Evolutionary conservation across 352 stramenopile species (phyloP).

Genomic region (Phytophthora rubi): DNA sequence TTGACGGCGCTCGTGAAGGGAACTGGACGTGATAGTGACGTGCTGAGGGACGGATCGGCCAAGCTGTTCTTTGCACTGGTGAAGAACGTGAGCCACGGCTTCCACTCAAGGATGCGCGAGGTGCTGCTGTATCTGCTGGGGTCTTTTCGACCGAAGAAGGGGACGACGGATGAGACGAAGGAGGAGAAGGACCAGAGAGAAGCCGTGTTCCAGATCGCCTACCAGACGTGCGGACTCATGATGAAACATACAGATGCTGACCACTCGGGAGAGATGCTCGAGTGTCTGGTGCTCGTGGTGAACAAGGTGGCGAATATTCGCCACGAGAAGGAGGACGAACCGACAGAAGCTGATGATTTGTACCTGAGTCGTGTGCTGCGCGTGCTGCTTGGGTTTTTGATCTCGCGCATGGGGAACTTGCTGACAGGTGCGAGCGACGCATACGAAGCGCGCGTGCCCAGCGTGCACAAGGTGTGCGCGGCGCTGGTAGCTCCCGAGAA

Average conservation of each 20-base stretch:
- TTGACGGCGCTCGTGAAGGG: constrained; percentile 80
- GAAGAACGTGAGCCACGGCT: constrained; percentile 85
- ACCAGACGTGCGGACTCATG: constrained; percentile 73
- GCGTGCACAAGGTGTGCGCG: constrained; percentile 54
- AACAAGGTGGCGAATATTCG: constrained; percentile 53
- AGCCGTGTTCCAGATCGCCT: constrained; percentile 70
- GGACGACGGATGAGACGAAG: constrained; percentile 10
- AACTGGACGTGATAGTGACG: constrained; percentile 58
- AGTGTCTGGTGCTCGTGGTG: constrained; percentile 66
- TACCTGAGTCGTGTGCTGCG: constrained; percentile 75
- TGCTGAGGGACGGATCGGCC: constrained; percentile 86
- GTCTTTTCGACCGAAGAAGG: constrained; percentile 65
- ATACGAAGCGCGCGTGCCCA: constrained; percentile 40
- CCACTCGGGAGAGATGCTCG: constrained; percentile 70
- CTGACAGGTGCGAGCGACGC: constrained; percentile 45
- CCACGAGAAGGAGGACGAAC: constrained; percentile 20
- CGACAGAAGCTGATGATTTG: constrained; percentile 51
- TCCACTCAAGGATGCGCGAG: constrained; percentile 87
- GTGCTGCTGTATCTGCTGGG: constrained; percentile 77
- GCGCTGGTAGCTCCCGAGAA: constrained; percentile 45
- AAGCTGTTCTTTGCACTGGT: constrained; percentile 86
- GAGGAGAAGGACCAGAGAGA: constrained; percentile 39
- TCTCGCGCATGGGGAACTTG: constrained; percentile 63
- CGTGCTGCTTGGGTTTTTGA: constrained; percentile 62
- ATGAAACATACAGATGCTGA: constrained; percentile 77